Percentiles rank a stretch among this genome's conserved stretches.
Evolutionary conservation across 352 stramenopile species (phyloP).

Genomic region (Globisporangium carolinianum): DNA sequence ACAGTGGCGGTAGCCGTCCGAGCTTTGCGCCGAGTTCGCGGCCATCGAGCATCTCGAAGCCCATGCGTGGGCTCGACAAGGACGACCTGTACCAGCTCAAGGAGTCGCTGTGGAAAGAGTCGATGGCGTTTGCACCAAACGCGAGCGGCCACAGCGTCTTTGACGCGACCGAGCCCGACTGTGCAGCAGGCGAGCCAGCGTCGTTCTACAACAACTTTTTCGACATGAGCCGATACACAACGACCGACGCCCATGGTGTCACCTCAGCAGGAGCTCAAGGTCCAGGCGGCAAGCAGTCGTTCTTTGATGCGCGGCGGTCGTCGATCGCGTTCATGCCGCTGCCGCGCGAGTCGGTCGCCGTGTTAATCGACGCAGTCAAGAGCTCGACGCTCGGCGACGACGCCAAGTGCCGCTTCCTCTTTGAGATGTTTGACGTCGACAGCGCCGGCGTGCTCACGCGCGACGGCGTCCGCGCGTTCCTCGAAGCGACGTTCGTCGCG

Average conservation of each 20-base stretch:
- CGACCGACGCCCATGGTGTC: neutral
- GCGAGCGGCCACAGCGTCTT: conserved; percentile 4
- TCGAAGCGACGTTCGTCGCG: conserved; percentile 44
- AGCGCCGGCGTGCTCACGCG: conserved; percentile 33
- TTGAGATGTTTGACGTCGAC: conserved; percentile 58
- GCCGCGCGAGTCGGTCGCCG: conserved; percentile 46
- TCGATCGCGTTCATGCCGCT: conserved; percentile 25
- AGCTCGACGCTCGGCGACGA: conserved; percentile 38
- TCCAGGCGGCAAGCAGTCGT: conserved; percentile 3
- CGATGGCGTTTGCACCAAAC: conserved; percentile 11
- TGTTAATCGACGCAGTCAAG: conserved; percentile 54
- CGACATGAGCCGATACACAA: conserved; percentile 18
- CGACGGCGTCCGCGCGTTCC: conserved; percentile 42
- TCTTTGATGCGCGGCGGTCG: conserved; percentile 9
- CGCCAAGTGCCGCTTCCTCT: conserved; percentile 55
- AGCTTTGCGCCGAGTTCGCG: conserved; percentile 22
- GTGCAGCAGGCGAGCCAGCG: conserved; percentile 17
- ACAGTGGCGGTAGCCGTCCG: conserved; percentile 6
- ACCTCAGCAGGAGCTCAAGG: conserved; percentile 6
- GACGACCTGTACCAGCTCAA: conserved; percentile 33
- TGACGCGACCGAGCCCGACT: conserved; percentile 9
- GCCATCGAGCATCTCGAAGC: conserved; percentile 14
- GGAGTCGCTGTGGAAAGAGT: conserved; percentile 28
- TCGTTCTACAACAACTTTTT: conserved; percentile 32
- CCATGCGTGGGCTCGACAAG: conserved; percentile 18